These are phyloP conservation scores for Graphiopsis chlorocephala DNA, from an alignment of 2,329 filamentous ascomycete genomes.

Conservation along the genomic window DNA sequence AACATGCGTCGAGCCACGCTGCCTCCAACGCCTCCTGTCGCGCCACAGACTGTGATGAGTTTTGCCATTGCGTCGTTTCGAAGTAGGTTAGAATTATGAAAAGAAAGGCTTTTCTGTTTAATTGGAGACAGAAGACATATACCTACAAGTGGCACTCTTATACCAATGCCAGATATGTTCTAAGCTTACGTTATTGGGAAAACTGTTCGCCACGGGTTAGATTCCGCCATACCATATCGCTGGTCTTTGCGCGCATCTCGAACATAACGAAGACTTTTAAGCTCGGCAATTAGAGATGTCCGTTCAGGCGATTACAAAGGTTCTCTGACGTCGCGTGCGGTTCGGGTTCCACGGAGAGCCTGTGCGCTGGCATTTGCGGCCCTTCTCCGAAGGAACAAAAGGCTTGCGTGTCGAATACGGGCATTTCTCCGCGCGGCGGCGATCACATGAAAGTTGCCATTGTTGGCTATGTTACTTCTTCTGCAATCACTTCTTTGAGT, in stretches of 20 bases:
- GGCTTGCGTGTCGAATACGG: neutral
- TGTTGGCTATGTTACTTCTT: neutral
- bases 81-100: neutral
- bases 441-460: neutral
- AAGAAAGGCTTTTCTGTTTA: neutral
- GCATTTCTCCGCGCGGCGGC: too few relatives aligned
- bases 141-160: neutral
- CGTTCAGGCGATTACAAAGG: neutral
- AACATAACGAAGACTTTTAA: neutral
- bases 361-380: neutral
- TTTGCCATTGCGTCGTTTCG: constrained; percentile 15
- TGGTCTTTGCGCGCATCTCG: neutral
- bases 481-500: neutral
- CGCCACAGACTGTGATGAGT: constrained; percentile 13
- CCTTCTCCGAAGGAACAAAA: neutral
- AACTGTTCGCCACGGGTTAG: neutral
- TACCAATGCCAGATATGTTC: neutral
- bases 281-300: too few relatives aligned
- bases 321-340: neutral
- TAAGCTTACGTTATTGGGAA: neutral
- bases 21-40: constrained; percentile 23
- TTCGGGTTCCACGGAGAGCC: neutral
- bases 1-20: constrained; percentile 23
- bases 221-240: neutral
- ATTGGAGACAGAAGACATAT: neutral